Conservation (phyloP, 1,284 basidiomycete species). For the Rhodotorula sp. region DNA sequence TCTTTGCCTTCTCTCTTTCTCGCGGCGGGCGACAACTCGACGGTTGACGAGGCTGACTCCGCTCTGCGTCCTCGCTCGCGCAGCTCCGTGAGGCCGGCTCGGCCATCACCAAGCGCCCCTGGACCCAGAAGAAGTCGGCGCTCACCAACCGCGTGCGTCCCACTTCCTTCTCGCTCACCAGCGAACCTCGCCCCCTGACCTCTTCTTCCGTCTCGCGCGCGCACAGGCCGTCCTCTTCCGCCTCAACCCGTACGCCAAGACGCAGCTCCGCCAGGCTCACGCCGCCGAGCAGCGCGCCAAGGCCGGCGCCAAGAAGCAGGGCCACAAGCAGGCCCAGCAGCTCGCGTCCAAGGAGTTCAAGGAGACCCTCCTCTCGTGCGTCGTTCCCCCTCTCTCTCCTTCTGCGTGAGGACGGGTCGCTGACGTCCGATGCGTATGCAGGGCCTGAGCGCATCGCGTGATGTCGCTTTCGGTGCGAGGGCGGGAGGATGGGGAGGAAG, state of each 20-base stretch:
- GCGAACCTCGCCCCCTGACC: constrained; percentile 36
- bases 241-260: constrained; percentile 91
- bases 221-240: constrained; percentile 95
- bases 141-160: constrained; percentile 53
- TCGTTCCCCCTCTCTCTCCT: no score
- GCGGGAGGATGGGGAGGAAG: no score
- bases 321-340: constrained; percentile 25
- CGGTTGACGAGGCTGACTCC: not conserved
- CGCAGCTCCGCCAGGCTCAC: constrained; percentile 26
- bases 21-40: not conserved
- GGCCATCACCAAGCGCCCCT: constrained; percentile 83
- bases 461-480: no score
- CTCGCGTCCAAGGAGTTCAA: constrained; percentile 34
- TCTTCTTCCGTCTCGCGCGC: constrained; percentile 80
- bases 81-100: constrained; percentile 65
- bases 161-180: constrained; percentile 54
- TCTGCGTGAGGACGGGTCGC: no score
- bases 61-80: no score
- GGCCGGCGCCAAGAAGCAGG: constrained; percentile 19
- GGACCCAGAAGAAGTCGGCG: constrained; percentile 99
- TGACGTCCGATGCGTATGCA: no score
- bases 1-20: not conserved
- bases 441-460: no score
- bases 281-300: constrained; percentile 22
- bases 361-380: constrained; percentile 30